Base-by-base conservation (phyloP, 2,329 filamentous ascomycete species). In the Teratosphaeria nubilosa region DNA sequence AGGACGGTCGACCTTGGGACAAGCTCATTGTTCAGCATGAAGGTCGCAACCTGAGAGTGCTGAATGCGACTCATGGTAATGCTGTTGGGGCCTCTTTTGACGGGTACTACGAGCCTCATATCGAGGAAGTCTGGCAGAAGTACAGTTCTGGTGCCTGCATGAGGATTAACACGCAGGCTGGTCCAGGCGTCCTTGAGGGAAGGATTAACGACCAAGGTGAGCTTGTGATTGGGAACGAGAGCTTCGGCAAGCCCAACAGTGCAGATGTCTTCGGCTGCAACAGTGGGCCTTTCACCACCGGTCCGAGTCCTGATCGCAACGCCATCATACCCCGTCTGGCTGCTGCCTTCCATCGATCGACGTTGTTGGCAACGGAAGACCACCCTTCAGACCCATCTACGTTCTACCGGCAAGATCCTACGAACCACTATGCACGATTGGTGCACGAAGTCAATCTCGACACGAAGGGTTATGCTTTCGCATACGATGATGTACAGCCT, bases 261-360 rank as follows among this genome's bases (percentile, higher is more conserved):
- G 75, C 75, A 11, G 86, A 90, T 69, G 85, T 90, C 59, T 81
- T 88, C 62, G 81, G 80, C 31, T 88, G 85, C 72, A 86, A 82
- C 66, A 83, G 79, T 7, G 85, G 85, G 0, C 83, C 84, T 0
- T 87, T 87, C 65, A 76, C 77, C 58, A 68, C 76, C 45, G 68
- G 81, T 55, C 63, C 70, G 0, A 73, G 73, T 13, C 65, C 68
- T 2, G 73, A 70, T n/a, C 71, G 77, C 31, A 78, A 78, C 59
- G 86, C 86, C 45, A 81, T 91, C 58, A 86, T 86, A 3, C 87
- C 90, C 0, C 81, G 90, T n/a, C 75, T 95, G 10, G 83, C 86
- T 0, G 89, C 90, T 1, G 88, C 86, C 0, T 82, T 94, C 64
- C 90, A 91, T 70, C 80, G 90, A 22, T 84, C 82, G n/a, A 90